Conservation (phyloP, 495 filamentous ascomycete genomes). For the Rostrohypoxylon terebratum region DNA sequence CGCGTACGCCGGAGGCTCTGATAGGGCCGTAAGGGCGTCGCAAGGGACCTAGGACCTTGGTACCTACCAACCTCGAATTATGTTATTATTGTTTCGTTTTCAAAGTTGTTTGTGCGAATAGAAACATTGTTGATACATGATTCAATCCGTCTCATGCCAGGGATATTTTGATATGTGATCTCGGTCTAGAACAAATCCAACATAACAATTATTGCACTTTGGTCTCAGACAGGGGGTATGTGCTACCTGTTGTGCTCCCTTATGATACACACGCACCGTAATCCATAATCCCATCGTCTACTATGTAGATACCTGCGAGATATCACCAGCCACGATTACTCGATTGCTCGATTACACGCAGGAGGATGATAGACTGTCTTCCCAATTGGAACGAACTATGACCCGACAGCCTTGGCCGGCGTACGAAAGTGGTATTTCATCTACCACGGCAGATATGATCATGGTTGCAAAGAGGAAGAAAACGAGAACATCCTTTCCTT, state of each 20-base stretch:
- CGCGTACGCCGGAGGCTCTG: constrained; percentile 11
- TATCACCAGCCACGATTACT: constrained; percentile 43
- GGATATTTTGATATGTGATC: constrained; percentile 38
- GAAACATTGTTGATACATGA: constrained; percentile 38
- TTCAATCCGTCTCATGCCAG: constrained; percentile 35
- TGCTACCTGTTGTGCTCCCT: constrained; percentile 3
- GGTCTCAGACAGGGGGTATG: constrained; percentile 32
- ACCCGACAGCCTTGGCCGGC: constrained; percentile 8
- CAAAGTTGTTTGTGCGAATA: constrained; percentile 26
- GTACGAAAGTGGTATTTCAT: constrained; percentile 1
- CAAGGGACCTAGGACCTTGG: constrained; percentile 18
- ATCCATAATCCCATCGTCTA: constrained; percentile 7
- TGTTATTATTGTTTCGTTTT: constrained; percentile 29
- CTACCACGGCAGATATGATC: constrained; percentile 18
- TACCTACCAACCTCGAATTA: constrained; percentile 24
- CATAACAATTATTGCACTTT: constrained; percentile 10
- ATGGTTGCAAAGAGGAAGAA: constrained; percentile 18
- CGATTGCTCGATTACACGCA: constrained; percentile 38
- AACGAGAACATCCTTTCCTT: constrained; percentile 15
- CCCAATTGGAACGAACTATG: constrained; percentile 33
- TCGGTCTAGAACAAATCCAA: constrained; percentile 38
- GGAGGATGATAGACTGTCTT: constrained; percentile 34
- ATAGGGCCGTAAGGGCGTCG: constrained; percentile 31
- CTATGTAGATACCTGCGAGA: constrained; percentile 13
- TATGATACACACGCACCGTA: constrained; percentile 29